A percentile compares a stretch with the other conserved stretches of the same genome.
Conservation (phyloP, 306 rosid genomes). For the Cajanus cajan region DNA sequence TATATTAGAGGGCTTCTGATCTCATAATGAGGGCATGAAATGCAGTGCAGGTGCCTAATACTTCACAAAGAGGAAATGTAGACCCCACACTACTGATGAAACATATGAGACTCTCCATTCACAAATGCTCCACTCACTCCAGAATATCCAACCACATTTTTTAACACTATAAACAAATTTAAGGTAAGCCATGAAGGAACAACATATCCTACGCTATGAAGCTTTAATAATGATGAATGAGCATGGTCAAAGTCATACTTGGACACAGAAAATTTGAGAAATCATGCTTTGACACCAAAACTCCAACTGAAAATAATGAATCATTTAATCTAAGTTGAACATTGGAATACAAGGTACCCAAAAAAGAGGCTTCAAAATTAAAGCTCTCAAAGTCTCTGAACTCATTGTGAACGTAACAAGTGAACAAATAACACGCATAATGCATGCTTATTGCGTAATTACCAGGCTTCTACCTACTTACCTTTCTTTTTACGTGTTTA, state of each 20-base stretch:
- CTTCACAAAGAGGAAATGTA: neutral
- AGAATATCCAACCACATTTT: too few relatives aligned
- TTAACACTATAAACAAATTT: neutral
- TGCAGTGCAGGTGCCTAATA: neutral
- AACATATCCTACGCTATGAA: neutral
- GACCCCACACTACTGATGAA: constrained; percentile 8
- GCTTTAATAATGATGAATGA: neutral
- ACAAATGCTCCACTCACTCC: too few relatives aligned
- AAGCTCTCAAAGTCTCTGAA: neutral
- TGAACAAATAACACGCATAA: neutral
- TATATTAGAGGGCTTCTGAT: neutral
- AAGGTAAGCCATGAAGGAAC: neutral
- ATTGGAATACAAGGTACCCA: neutral
- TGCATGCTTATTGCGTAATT: constrained; percentile 27
- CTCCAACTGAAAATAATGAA: neutral
- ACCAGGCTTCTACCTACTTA: neutral
- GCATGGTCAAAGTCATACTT: neutral
- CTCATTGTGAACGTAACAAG: neutral
- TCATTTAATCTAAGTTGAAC: neutral
- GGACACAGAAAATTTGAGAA: neutral
- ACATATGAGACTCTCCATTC: too few relatives aligned
- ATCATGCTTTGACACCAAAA: neutral
- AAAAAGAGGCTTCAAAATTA: neutral
- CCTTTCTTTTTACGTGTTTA: neutral
- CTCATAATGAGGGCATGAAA: neutral